Evolutionary conservation across 306 rosid species (phyloP).

Genomic region (Clitoria ternatea): DNA sequence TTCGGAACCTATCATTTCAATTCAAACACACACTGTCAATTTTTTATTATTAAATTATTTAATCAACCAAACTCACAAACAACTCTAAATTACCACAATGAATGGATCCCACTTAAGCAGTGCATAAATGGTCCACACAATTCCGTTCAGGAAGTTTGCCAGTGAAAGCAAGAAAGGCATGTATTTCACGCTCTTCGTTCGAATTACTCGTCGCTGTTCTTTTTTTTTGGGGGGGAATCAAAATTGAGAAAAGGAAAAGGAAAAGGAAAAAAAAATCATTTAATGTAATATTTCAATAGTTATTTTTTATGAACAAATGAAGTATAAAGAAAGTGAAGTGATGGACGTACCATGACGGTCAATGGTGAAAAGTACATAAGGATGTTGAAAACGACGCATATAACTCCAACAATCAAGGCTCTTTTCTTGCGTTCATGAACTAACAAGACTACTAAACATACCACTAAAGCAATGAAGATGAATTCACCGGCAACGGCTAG

Average conservation of each 20-base stretch:
- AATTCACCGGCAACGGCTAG: constrained; percentile 33
- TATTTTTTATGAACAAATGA: too few species aligned
- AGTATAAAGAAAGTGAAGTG: not conserved
- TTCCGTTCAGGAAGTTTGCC: constrained; percentile 51
- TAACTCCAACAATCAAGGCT: constrained; percentile 40
- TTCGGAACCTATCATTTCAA: constrained; percentile 40
- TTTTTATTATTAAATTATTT: too few species aligned
- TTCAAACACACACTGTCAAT: too few species aligned
- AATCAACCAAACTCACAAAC: too few species aligned
- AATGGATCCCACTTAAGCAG: constrained; percentile 56
- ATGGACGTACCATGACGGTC: constrained; percentile 67
- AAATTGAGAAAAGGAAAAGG: not conserved
- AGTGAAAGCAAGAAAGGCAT: constrained; percentile 83
- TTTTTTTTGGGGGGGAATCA: not conserved
- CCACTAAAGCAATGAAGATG: constrained; percentile 27
- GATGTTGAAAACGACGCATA: constrained; percentile 59
- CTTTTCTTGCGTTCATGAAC: constrained; percentile 27
- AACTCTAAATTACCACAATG: constrained; percentile 60
- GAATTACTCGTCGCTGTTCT: constrained; percentile 55
- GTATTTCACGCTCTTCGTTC: constrained; percentile 76
- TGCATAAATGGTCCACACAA: constrained; percentile 56
- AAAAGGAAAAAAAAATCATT: not conserved
- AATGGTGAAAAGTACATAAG: constrained; percentile 79
- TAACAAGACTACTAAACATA: constrained; percentile 20
- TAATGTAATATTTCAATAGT: too few species aligned